Base-by-base conservation (phyloP, 768 basidiomycete species). In the Rhodotorula kratochvilovae region DNA sequence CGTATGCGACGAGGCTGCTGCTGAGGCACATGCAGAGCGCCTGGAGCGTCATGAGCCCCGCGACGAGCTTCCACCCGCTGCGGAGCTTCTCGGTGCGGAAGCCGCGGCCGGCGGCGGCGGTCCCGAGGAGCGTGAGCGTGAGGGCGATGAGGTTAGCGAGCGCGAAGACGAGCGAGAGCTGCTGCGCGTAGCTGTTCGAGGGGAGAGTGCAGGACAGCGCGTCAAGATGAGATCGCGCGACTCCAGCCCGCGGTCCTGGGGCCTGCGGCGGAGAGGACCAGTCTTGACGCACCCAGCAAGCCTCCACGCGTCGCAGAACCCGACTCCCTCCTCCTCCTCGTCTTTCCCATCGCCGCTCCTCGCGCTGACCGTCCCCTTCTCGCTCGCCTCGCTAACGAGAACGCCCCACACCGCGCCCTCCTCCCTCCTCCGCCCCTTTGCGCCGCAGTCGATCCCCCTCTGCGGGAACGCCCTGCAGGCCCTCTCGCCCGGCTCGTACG, bases 31-130 rank as follows among this genome's bases (percentile, higher is more conserved):
- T 4, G 35, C 21, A 43, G 1, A 33, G 31, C 13, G 55, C 51
- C 39, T 72, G 67, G n/a, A 72, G 45, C 2, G 31, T 5, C 54
- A 68, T 45, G 7, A 72, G 45, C 3, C 67, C 63, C 0, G 64
- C 71, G 29, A 65, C 63, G 46, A 72, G 58, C 29, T 66, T 65
- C 71, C 71, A 72, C 4, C 71, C 71, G 17, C 36, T 29, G 21
- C 62, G 51, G 21, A 68, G 63, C n/a, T 55, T 54, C 11, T 65
- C 63, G 29, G 67, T 68, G 25, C 67, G 59, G 70, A 33, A 71
- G 3, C 70, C 70, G 21, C 54, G 51, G 0, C 70, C 70, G 43
- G 42, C 70, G 13, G 33, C 42, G 8, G 46, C 33, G 5, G 70
- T 65, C 25, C 63, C 67, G 43, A 61, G 2, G 13, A 68, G 39